Evolutionary conservation across 2,329 filamentous ascomycete species (phyloP).

Genomic region (Monascus ruber): DNA sequence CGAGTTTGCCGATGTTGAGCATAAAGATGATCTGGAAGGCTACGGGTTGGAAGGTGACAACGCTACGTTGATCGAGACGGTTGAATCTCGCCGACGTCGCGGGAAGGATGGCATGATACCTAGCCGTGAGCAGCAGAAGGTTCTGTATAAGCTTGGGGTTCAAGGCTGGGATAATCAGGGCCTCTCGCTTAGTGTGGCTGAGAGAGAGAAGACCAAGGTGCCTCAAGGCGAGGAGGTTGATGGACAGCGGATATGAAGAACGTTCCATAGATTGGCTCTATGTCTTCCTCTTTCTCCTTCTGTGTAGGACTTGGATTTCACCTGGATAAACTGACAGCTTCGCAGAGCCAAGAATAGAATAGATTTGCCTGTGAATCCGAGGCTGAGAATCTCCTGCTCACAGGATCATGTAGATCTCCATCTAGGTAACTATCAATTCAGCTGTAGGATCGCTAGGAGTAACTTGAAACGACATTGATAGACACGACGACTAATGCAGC

Average conservation of each 20-base stretch:
- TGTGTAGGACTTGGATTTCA: neutral
- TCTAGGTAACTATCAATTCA: too few species aligned
- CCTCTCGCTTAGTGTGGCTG: conserved; percentile 25
- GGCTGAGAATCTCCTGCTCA: too few species aligned
- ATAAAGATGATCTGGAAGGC: conserved; percentile 36
- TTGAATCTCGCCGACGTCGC: conserved; percentile 29
- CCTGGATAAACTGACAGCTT: too few species aligned
- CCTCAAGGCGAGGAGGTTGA: conserved; percentile 21
- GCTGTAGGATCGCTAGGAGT: too few species aligned
- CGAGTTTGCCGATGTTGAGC: conserved; percentile 45
- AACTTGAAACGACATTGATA: too few species aligned
- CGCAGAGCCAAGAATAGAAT: too few species aligned
- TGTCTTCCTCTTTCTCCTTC: neutral
- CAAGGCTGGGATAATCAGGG: conserved; percentile 35
- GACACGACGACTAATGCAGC: too few species aligned
- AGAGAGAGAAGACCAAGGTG: conserved; percentile 23
- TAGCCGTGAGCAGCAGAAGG: conserved; percentile 26
- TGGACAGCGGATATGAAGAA: conserved; percentile 15
- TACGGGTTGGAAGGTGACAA: conserved; percentile 26
- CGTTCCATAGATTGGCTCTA: neutral
- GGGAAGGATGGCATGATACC: conserved; percentile 25
- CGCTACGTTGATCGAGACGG: conserved; percentile 30
- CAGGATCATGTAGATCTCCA: too few species aligned
- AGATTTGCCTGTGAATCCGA: too few species aligned
- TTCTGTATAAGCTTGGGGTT: conserved; percentile 27